Base-by-base conservation (phyloP, 1,139 yeast genomes). In the Debaryomyces subglobosus region DNA sequence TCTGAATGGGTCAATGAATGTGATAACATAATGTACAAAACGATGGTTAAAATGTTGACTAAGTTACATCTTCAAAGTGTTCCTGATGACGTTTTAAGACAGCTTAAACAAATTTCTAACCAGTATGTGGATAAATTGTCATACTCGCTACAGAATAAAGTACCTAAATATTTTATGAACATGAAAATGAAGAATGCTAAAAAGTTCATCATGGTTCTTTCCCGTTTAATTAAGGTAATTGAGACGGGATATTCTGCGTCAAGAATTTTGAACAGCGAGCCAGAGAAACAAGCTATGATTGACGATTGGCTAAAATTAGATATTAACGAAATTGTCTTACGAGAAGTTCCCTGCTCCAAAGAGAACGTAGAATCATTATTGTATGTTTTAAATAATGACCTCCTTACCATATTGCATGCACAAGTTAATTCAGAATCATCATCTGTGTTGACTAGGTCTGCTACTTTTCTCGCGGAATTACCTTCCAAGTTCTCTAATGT, bases 1-100 rank as follows among this genome's bases (percentile, higher is more conserved):
- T 61, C 73, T 6, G 77, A 77, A 15, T 89, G 96, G 96, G 77
- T 88, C 15, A 62, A 76, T 43, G 69, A 77, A 40, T 86, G 91
- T 61, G 97, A 91, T 63, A 61, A 78, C 55, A 67, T 78, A 10
- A 78, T 85, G 68, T 87, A 86, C 66, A 79, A 78, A 50, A 70
- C 79, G 7, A 72, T 88, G 74, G 74, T 85, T 16, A 81, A 81
- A 54, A 77, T 86, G 78, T 65, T 89, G 52, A 78, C 86, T n/a
- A 85, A 85, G 36, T 67, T 87, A 50, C 82, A 83, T n/a, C 66
- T 84, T 36, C 89, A 86, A 56, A 58, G 54, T 38, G 79, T 85
- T 8, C 89, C 90, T 1, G 68, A 69, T 0, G 77, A 78, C 23
- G 84, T 85, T n/a, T 58, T 83, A 30, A 64, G 65, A 5, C 81